Evolutionary conservation across 225 moss, liverwort and hornwort species (phyloP).

Genomic region (Pleurozium schreberi): DNA sequence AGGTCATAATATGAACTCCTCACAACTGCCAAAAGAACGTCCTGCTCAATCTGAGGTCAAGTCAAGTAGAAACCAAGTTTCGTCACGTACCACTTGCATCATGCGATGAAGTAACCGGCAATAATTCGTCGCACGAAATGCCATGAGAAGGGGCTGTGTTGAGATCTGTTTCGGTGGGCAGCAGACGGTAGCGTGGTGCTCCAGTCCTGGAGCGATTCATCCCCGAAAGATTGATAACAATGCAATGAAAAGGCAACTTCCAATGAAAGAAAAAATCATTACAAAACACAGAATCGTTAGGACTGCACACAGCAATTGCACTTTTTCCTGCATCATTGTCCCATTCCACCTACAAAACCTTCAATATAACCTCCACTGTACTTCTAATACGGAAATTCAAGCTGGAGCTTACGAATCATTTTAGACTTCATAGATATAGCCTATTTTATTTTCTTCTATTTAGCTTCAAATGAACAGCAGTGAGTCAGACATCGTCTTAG

Average conservation of each 20-base stretch:
- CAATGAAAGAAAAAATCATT: background rate
- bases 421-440: background rate
- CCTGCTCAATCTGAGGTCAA: background rate
- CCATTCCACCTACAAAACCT: background rate
- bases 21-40: background rate
- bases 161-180: slow-evolving; percentile 92
- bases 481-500: background rate
- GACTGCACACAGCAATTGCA: background rate
- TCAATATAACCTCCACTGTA: background rate
- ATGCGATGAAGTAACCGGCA: slow-evolving; percentile 55
- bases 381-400: background rate
- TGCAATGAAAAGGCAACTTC: background rate
- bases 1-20: background rate
- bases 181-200: slow-evolving; percentile 83
- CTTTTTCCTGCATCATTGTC: background rate
- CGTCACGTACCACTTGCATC: slow-evolving; percentile 54
- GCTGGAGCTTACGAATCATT: background rate
- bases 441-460: background rate
- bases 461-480: background rate
- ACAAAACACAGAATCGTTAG: background rate
- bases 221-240: background rate
- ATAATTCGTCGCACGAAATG: slow-evolving; percentile 43
- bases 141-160: slow-evolving; percentile 67
- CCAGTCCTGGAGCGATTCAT: slow-evolving; percentile 42
- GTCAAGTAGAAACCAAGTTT: background rate